Evolutionary conservation across 2,329 filamentous ascomycete genomes (phyloP).

Genomic region (Leptographium lundbergii): DNA sequence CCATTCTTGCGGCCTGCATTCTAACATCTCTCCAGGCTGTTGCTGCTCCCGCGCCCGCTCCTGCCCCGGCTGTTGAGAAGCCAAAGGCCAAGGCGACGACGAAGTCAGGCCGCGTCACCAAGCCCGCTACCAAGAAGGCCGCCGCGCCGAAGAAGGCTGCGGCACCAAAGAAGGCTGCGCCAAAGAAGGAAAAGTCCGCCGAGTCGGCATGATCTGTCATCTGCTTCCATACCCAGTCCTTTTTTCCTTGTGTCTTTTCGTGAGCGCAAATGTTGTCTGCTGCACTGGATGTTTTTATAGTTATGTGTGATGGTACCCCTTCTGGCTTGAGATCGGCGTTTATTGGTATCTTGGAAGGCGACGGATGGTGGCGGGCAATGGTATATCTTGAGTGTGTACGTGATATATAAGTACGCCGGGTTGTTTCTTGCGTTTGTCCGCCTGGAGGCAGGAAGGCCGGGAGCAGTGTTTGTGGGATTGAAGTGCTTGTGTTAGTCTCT

Average conservation of each 20-base stretch:
- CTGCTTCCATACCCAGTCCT: slow-evolving; percentile 7
- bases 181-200: slow-evolving; percentile 12
- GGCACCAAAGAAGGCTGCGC: slow-evolving; percentile 29
- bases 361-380: slow-evolving; percentile 9
- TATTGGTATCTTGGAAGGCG: slow-evolving; percentile 8
- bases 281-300: slow-evolving; percentile 4
- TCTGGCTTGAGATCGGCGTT: slow-evolving; percentile 8
- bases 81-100: slow-evolving; percentile 63
- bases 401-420: slow-evolving; percentile 8
- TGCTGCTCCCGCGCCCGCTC: neutral
- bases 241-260: slow-evolving; percentile 4
- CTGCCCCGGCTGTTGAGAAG: slow-evolving; percentile 44
- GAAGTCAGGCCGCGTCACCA: slow-evolving; percentile 75
- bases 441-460: neutral
- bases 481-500: neutral
- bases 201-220: slow-evolving; percentile 5
- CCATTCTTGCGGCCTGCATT: neutral
- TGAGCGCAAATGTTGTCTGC: slow-evolving; percentile 1
- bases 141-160: slow-evolving; percentile 31
- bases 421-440: neutral
- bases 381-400: slow-evolving; percentile 8
- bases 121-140: slow-evolving; percentile 44
- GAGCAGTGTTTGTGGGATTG: neutral
- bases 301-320: slow-evolving; percentile 12
- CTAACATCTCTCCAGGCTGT: slow-evolving; percentile 27